Base-by-base conservation (phyloP, 495 filamentous ascomycete genomes). In the Xylaria flabelliformis region DNA sequence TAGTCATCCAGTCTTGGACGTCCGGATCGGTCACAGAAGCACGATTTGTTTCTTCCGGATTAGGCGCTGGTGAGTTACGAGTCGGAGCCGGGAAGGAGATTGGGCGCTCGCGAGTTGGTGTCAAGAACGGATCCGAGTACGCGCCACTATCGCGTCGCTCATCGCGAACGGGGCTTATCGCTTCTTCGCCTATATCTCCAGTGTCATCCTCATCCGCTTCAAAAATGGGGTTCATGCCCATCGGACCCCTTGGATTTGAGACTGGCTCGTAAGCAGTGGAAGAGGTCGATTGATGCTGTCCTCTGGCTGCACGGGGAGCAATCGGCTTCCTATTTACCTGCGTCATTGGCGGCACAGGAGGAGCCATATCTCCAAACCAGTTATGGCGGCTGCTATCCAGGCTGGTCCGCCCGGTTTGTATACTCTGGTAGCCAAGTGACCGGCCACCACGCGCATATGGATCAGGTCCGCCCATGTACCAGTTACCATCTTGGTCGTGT, bases 141-240 rank as follows among this genome's bases (percentile, higher is more conserved):
- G 64, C 66, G 21, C 73, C 74, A 34, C 75, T 74, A 51, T 80
- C 75, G 34, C 55, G 61, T 46, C 75, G 70, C 50, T 48, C 69
- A 65, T 74, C 74, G 10, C 72, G 75, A 19, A 72, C 4, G 1
- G 77, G 74, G 48, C 72, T 75, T n/a, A 71, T 63, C 26, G 75
- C 75, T 67, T 74, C 75, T 48, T 72, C 74, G 1, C 74, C 64
- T 24, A 74, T 77, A 67, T 72, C 74, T 19, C 72, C 71, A 12
- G 85, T 78, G 41, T 88, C 89, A 64, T 94, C 93, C 51, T 97
- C 94, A 64, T 92, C 90, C 0, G 86, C 85, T 72, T 90, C 88
- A 67, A 86, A 85, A 62, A 90, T 90, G 0, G 88, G 88, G 70
- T 88, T 85, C 71, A 90, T 89, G 10, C 77, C 76, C 10, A 81